phyloP scores from a whole-genome alignment of 257 asterid genomes.

The Solanum okadae region DNA sequence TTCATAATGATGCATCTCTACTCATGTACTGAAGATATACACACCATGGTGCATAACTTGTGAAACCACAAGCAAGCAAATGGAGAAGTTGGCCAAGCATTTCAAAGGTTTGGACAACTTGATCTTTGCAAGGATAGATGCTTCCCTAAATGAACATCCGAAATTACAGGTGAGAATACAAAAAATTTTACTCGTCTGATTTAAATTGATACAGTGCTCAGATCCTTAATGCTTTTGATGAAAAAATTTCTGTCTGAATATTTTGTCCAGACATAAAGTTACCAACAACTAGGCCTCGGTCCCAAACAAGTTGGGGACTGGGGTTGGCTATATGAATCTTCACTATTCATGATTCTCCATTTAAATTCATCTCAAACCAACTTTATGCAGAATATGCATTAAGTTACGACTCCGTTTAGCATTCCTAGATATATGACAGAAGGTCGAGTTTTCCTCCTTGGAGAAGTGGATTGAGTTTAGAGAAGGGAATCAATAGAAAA shows the following conservation, averaged over 20 bases:
- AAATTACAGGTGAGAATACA: slow-evolving; percentile 40
- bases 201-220: not conserved
- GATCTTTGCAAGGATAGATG: slow-evolving; percentile 78
- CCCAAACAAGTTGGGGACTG: not conserved
- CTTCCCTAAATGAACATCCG: slow-evolving; percentile 82
- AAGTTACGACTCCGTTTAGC: not conserved
- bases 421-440: not conserved
- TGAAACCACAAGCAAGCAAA: slow-evolving; percentile 76
- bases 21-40: slow-evolving; percentile 41
- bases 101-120: slow-evolving; percentile 75
- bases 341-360: not conserved
- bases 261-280: not conserved
- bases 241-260: not conserved
- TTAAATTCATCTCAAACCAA: not conserved
- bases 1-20: not conserved
- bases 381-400: not conserved
- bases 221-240: not conserved
- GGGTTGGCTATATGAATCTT: not conserved
- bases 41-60: slow-evolving; percentile 96
- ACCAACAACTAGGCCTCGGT: not conserved
- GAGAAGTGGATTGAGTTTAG: not conserved
- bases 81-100: slow-evolving; percentile 95
- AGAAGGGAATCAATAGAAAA: not conserved
- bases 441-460: not conserved
- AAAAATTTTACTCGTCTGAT: not conserved